Evolutionary conservation across 2,329 filamentous ascomycete genomes (phyloP).

Genomic region (Talaromyces sp.): DNA sequence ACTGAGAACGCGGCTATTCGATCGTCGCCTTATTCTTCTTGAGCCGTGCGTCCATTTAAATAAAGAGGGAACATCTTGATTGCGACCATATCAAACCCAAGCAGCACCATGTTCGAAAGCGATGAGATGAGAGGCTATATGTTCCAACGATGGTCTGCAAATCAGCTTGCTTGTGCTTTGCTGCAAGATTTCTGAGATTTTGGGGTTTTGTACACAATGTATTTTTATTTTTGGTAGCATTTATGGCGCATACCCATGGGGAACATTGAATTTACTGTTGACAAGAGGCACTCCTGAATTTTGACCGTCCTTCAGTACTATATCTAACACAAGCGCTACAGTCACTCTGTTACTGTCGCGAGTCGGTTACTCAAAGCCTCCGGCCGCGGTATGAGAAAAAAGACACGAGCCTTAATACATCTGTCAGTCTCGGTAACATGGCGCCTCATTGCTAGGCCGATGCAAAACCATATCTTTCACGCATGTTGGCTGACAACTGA

Average conservation of each 20-base stretch:
- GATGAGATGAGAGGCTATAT: background rate
- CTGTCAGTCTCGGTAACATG: background rate
- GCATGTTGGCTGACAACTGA: background rate
- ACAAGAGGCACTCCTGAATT: background rate
- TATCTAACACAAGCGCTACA: background rate
- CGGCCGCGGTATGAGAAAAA: background rate
- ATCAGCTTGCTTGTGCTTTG: background rate
- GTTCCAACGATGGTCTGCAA: background rate
- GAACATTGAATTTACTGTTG: background rate
- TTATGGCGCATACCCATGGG: conserved; percentile 10
- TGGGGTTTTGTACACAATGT: background rate
- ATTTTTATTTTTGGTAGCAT: conserved; percentile 16
- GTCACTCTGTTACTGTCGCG: background rate
- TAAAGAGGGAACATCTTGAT: background rate
- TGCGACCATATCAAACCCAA: background rate
- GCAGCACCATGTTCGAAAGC: background rate
- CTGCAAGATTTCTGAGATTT: background rate
- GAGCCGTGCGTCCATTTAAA: background rate
- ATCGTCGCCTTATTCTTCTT: background rate
- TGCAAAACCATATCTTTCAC: background rate
- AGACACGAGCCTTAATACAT: background rate
- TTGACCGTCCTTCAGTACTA: too few relatives aligned
- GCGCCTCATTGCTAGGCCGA: background rate
- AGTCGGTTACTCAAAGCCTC: background rate
- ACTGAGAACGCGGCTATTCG: background rate